Percentiles rank a stretch among this genome's conserved stretches.
Conservation (phyloP, 352 stramenopile species). For the Pythium periplocum region DNA sequence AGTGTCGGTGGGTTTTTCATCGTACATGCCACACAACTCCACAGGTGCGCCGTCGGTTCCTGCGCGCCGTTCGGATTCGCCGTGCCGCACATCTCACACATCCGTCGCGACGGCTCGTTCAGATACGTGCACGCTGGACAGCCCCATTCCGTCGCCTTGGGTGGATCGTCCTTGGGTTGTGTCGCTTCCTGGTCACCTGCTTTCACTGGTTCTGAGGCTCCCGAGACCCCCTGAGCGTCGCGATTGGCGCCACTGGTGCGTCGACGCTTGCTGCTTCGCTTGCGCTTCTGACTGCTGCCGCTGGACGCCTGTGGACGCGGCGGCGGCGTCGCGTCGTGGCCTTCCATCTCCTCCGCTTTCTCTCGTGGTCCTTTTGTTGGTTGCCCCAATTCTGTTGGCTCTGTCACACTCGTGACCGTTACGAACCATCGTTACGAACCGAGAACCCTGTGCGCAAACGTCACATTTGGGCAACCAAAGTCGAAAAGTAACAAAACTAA, state of each 20-base stretch:
- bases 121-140: slow-evolving; percentile 68
- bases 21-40: slow-evolving; percentile 66
- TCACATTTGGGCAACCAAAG: too few species aligned
- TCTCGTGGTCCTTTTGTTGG: neutral
- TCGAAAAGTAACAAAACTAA: too few species aligned
- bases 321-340: neutral
- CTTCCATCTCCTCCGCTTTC: neutral
- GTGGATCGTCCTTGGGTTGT: neutral
- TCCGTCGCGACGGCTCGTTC: slow-evolving; percentile 49
- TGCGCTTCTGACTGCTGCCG: slow-evolving; percentile 16
- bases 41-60: slow-evolving; percentile 17
- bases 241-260: neutral
- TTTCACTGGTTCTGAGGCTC: too few species aligned
- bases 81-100: slow-evolving; percentile 77
- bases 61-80: slow-evolving; percentile 34
- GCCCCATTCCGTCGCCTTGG: slow-evolving; percentile 32
- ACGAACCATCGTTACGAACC: too few species aligned
- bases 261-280: slow-evolving; percentile 11
- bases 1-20: slow-evolving; percentile 53
- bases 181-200: neutral
- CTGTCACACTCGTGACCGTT: neutral
- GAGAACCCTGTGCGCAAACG: too few species aligned
- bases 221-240: neutral
- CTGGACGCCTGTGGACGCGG: slow-evolving; percentile 13
- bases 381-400: neutral